Evolutionary conservation across 345 rosid genomes (phyloP).

Genomic region (Euphorbia lathyris): DNA sequence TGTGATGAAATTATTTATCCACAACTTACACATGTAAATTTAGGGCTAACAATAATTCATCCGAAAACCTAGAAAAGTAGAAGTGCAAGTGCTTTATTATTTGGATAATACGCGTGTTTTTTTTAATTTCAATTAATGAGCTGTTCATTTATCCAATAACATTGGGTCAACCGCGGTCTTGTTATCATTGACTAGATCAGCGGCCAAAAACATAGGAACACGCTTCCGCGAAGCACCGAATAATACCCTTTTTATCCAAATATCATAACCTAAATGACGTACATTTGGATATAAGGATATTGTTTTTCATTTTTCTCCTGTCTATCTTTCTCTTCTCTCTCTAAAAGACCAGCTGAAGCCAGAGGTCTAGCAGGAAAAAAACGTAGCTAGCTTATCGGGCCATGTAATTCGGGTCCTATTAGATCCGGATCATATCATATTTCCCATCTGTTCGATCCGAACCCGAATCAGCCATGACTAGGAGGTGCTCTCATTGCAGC

Average conservation of each 20-base stretch:
- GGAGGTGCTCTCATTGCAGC: conserved; percentile 41
- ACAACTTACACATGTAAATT: too few species aligned
- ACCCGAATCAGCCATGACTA: conserved; percentile 20
- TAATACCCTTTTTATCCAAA: background rate
- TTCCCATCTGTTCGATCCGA: conserved; percentile 7
- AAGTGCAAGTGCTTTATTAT: too few species aligned
- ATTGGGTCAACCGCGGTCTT: conserved; percentile 2
- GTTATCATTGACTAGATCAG: background rate
- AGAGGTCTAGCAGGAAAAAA: background rate
- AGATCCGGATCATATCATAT: conserved; percentile 4
- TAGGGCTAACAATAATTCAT: too few species aligned
- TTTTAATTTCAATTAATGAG: too few species aligned
- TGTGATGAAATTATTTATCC: too few species aligned
- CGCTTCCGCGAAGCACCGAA: conserved; percentile 19
- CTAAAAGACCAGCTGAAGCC: background rate
- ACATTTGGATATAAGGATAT: conserved; percentile 15
- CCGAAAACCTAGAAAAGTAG: too few species aligned
- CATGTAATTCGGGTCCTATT: conserved; percentile 16
- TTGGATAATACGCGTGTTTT: too few species aligned
- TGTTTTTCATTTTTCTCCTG: background rate
- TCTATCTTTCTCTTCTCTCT: background rate
- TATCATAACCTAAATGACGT: conserved; percentile 16
- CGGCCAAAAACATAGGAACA: background rate
- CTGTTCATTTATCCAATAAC: too few species aligned
- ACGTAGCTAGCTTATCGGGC: conserved; percentile 2